Base-by-base conservation (phyloP, 345 rosid genomes). In the Moricandia moricandioides region DNA sequence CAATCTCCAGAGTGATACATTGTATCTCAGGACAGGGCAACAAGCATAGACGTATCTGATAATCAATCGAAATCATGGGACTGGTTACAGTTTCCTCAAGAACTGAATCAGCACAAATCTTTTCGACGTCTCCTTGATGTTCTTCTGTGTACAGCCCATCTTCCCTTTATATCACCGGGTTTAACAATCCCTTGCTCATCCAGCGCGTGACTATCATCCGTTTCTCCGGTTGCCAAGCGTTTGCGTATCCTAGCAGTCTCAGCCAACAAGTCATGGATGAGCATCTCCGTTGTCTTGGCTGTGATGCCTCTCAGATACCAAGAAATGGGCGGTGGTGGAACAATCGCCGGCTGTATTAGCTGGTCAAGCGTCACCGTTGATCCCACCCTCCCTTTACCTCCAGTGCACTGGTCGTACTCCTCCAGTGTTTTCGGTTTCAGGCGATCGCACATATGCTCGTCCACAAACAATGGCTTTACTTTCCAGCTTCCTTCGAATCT, bases 261-360 rank as follows among this genome's bases (percentile, higher is more conserved):
- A 52, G 91, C 89, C 52, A 91, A 82, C 63, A 91, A 84, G 76
- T 94, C 97, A 21, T 82, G 64, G 69, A 87, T 83, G 13, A 91
- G 86, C 95, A 88, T 90, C 83, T 91, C 96, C 6, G 96, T 83
- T 21, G 98, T 91, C 78, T 71, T 90, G 66, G 86, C 45, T 0
- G 98, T 94, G 76, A 91, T 94, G 66, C 97, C 98, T 77, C 96
- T 85, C 4, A 94, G 84, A 76, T 91, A 91, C 98, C 97, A 94
- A 17, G 98, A 94, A 75, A 94, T 88, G 10, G 96, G 98, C 0
- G 98, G 98, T 0, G 98, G 95, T 33, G 88, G 83, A 43, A 94
- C 69, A 52, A 91, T 63, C 13, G 93, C 82, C 1, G 98, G 98
- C 67, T 94, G 96, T 80, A 94, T 85, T 39, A 94, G 82, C 78